Percentiles rank a stretch among this genome's conserved stretches.
phyloP scores from a whole-genome alignment of 1,284 basidiomycete genomes.

The Malassezia sp. region DNA sequence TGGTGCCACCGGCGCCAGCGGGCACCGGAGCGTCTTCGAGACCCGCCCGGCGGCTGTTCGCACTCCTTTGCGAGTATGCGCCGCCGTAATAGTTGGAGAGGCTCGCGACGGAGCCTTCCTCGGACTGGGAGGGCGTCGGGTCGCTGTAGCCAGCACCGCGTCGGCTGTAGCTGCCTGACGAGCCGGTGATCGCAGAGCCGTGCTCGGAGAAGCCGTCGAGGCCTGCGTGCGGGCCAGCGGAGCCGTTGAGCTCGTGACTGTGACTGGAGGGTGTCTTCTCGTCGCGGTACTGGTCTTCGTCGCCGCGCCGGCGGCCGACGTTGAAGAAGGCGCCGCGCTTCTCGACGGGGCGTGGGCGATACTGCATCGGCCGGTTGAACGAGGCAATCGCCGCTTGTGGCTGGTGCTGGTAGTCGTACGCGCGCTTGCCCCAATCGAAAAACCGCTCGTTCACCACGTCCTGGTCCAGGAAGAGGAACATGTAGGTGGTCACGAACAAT shows the following conservation, averaged over 20 bases:
- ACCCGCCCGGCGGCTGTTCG: conserved; percentile 14
- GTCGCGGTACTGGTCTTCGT: conserved; percentile 8
- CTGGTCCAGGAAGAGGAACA: conserved; percentile 47
- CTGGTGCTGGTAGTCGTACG: conserved; percentile 34
- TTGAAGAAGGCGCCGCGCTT: conserved; percentile 10
- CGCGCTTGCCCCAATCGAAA: conserved; percentile 41
- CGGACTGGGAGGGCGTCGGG: conserved; percentile 14
- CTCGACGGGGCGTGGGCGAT: conserved; percentile 13
- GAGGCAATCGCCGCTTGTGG: conserved; percentile 6
- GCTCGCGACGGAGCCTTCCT: conserved; percentile 6
- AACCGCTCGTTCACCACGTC: conserved; percentile 51
- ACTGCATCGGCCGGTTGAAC: conserved; percentile 15
- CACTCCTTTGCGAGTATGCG: conserved; percentile 10
- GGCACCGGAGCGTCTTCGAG: conserved; percentile 8
- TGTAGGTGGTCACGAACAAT: conserved; percentile 34
- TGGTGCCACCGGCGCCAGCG: conserved; percentile 13
- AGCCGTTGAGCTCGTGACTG: conserved; percentile 13
- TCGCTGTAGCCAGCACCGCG: conserved; percentile 32
- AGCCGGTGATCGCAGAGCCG: not conserved
- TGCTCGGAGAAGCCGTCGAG: not conserved
- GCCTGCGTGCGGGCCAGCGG: not conserved
- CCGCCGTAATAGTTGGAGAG: conserved; percentile 12
- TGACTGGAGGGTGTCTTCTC: conserved; percentile 3
- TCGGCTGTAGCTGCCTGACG: conserved; percentile 11
- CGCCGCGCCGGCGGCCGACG: not conserved